phyloP scores from a whole-genome alignment of 2,329 filamentous ascomycete species.

The Bipolaris zeicola region DNA sequence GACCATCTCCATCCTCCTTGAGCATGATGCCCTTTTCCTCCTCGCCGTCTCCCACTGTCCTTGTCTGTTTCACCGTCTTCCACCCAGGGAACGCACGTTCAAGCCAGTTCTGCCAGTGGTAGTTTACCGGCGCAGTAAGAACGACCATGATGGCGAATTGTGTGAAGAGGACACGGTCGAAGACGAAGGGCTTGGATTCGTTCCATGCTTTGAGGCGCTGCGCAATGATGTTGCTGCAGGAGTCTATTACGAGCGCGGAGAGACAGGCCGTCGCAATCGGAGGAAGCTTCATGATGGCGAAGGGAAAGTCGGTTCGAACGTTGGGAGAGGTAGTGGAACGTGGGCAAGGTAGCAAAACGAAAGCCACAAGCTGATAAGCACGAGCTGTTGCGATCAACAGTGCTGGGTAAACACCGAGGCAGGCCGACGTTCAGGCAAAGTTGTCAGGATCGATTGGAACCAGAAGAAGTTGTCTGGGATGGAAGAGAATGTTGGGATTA shows the following conservation, averaged over 20 bases:
- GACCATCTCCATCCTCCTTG: slow-evolving; percentile 36
- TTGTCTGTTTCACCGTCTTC: slow-evolving; percentile 32
- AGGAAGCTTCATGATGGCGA: slow-evolving; percentile 35
- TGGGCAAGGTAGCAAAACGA: not conserved
- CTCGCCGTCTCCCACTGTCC: slow-evolving; percentile 23
- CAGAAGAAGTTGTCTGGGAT: not conserved
- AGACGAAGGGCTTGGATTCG: slow-evolving; percentile 43
- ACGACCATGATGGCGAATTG: slow-evolving; percentile 65
- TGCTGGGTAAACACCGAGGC: not conserved
- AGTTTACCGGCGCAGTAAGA: slow-evolving; percentile 79
- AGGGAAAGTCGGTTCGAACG: not conserved
- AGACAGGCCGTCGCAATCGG: slow-evolving; percentile 43
- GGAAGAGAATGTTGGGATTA: not conserved
- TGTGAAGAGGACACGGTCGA: slow-evolving; percentile 46
- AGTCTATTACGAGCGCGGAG: slow-evolving; percentile 45
- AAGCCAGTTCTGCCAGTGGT: slow-evolving; percentile 81
- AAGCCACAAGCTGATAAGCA: not conserved
- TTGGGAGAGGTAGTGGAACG: not conserved
- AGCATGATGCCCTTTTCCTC: slow-evolving; percentile 40
- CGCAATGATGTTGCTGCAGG: slow-evolving; percentile 46
- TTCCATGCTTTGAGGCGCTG: slow-evolving; percentile 46
- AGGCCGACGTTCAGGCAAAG: not conserved
- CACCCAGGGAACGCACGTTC: slow-evolving; percentile 74
- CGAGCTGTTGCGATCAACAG: slow-evolving; percentile 7
- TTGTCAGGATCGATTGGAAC: not conserved